A percentile compares a stretch with the other conserved stretches of the same genome.
These are phyloP conservation scores for Trichoderma atroviride DNA, from an alignment of 2,329 filamentous ascomycete species.

Conservation along the genomic window DNA sequence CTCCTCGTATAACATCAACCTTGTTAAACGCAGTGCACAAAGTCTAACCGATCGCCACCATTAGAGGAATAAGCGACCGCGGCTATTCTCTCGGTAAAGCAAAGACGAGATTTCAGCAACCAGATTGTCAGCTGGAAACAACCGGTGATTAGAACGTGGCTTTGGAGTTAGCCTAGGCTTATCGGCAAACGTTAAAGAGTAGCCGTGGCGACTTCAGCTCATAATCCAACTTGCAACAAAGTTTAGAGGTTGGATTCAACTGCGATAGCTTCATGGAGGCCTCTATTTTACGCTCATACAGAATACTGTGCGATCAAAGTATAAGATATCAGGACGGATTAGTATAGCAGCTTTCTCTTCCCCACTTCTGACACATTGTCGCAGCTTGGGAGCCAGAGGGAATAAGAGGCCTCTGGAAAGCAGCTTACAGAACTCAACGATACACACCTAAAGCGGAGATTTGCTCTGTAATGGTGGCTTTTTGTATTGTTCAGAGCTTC, in stretches of 20 bases:
- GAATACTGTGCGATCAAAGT: background rate
- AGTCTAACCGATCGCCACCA: background rate
- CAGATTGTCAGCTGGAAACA: background rate
- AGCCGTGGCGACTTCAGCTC: background rate
- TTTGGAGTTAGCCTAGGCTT: background rate
- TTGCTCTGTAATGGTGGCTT: background rate
- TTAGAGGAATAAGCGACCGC: slow-evolving; percentile 4
- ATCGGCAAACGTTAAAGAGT: background rate
- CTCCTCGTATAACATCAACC: background rate
- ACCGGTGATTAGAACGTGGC: background rate
- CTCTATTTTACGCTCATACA: background rate
- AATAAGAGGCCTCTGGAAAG: background rate
- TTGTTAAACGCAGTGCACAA: background rate
- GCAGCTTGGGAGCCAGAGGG: background rate
- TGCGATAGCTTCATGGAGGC: background rate
- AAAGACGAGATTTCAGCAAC: background rate
- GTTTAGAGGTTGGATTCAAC: background rate
- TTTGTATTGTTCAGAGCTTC: background rate
- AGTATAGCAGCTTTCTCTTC: background rate
- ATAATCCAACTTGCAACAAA: background rate
- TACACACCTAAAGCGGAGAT: background rate
- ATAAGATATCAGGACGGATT: background rate
- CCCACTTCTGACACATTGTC: background rate
- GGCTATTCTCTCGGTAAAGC: slow-evolving; percentile 11
- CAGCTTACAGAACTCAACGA: background rate